These are phyloP conservation scores for Chytriomyces hyalinus DNA, from an alignment of 192 early-diverging fungal species.

Conservation along the genomic window DNA sequence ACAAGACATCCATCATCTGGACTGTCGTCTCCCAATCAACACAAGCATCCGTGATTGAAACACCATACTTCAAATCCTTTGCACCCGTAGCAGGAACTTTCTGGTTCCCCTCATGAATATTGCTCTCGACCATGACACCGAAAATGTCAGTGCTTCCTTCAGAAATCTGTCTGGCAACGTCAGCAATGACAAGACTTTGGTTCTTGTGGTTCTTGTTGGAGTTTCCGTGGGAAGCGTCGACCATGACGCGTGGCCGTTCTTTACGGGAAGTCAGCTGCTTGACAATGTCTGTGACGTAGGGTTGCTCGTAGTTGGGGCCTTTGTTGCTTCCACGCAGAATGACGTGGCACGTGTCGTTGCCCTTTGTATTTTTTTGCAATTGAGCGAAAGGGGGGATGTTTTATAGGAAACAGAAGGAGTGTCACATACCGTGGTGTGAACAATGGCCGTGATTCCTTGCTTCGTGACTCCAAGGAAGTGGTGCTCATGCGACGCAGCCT, in stretches of 20 bases:
- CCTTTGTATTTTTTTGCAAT: slow-evolving; percentile 74
- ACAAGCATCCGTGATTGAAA: slow-evolving; percentile 92
- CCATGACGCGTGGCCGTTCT: slow-evolving; percentile 75
- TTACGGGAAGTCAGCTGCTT: slow-evolving; percentile 65
- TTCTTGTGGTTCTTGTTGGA: slow-evolving; percentile 81
- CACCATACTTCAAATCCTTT: slow-evolving; percentile 79
- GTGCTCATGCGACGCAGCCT: slow-evolving; percentile 82
- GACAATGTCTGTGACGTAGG: slow-evolving; percentile 64
- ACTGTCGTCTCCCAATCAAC: slow-evolving; percentile 91
- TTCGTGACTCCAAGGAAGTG: slow-evolving; percentile 95
- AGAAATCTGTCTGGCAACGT: slow-evolving; percentile 60
- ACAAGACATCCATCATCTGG: slow-evolving; percentile 64
- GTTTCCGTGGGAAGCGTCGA: slow-evolving; percentile 98
- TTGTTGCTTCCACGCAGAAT: slow-evolving; percentile 87
- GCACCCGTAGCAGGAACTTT: slow-evolving; percentile 72
- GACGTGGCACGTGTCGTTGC: slow-evolving; percentile 91
- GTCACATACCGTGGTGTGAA: slow-evolving; percentile 79
- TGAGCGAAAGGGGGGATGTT: no score
- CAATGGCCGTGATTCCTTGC: slow-evolving; percentile 90
- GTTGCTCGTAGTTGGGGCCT: slow-evolving; percentile 89
- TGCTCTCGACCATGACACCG: slow-evolving; percentile 96
- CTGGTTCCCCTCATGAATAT: slow-evolving; percentile 82
- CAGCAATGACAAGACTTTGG: slow-evolving; percentile 81
- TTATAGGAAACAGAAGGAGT: no score
- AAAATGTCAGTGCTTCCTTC: slow-evolving; percentile 74